Evolutionary conservation across 805 yeast species (phyloP).

Genomic region (Yarrowia porcina): DNA sequence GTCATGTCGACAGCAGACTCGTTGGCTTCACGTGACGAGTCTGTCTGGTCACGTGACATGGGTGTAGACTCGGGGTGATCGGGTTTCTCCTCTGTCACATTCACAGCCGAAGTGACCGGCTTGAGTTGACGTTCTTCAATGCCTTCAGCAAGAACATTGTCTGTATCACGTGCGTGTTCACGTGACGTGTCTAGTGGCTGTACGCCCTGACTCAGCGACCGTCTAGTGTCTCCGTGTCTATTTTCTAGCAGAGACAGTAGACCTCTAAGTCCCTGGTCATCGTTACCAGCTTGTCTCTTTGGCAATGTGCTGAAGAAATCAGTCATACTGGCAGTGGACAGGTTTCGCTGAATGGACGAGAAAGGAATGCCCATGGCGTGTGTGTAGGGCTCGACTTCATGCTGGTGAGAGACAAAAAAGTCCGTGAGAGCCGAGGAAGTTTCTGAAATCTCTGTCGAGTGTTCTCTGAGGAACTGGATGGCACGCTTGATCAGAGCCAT

Average conservation of each 20-base stretch:
- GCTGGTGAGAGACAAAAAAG: conserved; percentile 4
- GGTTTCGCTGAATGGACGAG: conserved; percentile 25
- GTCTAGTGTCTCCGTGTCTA: not conserved
- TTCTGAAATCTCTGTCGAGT: conserved; percentile 37
- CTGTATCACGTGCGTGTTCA: not conserved
- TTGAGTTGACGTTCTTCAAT: not conserved
- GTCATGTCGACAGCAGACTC: not conserved
- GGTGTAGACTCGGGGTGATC: no score
- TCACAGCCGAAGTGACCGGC: not conserved
- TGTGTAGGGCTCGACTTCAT: conserved; percentile 23
- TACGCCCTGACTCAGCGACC: not conserved
- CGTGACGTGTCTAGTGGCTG: not conserved
- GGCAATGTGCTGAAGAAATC: conserved; percentile 5
- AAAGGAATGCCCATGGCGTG: conserved; percentile 18
- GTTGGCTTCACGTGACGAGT: not conserved
- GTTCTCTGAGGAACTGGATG: conserved; percentile 63
- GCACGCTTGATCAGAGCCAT: conserved; percentile 72
- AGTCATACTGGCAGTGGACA: conserved; percentile 24
- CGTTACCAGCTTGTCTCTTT: conserved; percentile 9
- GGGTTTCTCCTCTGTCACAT: not conserved
- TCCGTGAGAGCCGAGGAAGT: conserved; percentile 5
- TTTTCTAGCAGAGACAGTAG: conserved; percentile 7
- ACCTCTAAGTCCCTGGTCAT: conserved; percentile 5
- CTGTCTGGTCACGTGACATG: not conserved
- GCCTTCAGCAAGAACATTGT: not conserved